Evolutionary conservation across 768 basidiomycete species (phyloP).

Genomic region (Mycena olivaceomarginata): DNA sequence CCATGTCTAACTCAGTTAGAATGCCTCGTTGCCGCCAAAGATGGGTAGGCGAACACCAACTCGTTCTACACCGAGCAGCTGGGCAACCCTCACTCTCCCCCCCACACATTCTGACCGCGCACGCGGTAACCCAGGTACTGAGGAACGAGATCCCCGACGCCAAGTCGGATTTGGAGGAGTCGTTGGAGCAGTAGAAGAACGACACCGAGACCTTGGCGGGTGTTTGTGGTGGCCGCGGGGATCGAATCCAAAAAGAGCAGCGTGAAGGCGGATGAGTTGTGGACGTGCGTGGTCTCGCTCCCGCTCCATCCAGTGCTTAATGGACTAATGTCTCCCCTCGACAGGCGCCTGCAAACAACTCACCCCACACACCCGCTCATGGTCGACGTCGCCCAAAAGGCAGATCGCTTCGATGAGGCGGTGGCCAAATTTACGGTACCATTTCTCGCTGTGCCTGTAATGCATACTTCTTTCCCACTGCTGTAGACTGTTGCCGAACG

Average conservation of each 20-base stretch:
- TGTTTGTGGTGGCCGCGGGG: conserved; percentile 77
- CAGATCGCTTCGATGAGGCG: conserved; percentile 76
- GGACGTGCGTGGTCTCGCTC: conserved; percentile 71
- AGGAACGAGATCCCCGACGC: conserved; percentile 85
- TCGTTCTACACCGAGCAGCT: conserved; percentile 91
- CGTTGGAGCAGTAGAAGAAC: conserved; percentile 73
- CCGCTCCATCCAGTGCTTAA: conserved; percentile 38
- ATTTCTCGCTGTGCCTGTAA: conserved; percentile 60
- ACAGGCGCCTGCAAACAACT: conserved; percentile 62
- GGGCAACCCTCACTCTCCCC: conserved; percentile 85
- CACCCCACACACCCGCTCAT: conserved; percentile 83
- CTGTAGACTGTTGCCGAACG: conserved; percentile 17
- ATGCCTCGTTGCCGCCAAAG: conserved; percentile 85
- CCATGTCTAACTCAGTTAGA: no score
- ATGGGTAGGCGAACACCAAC: conserved; percentile 72
- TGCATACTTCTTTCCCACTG: conserved; percentile 22
- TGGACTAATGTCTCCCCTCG: no score
- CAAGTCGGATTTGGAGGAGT: conserved; percentile 89
- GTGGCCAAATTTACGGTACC: conserved; percentile 79
- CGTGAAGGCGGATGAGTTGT: conserved; percentile 83
- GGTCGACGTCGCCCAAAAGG: conserved; percentile 75
- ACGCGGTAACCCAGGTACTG: conserved; percentile 87
- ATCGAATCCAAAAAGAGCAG: conserved; percentile 74
- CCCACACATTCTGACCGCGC: conserved; percentile 84
- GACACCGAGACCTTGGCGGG: conserved; percentile 84